phyloP scores from a whole-genome alignment of 2,329 filamentous ascomycete genomes.

The Immersiporthe knoxdaviesiana region DNA sequence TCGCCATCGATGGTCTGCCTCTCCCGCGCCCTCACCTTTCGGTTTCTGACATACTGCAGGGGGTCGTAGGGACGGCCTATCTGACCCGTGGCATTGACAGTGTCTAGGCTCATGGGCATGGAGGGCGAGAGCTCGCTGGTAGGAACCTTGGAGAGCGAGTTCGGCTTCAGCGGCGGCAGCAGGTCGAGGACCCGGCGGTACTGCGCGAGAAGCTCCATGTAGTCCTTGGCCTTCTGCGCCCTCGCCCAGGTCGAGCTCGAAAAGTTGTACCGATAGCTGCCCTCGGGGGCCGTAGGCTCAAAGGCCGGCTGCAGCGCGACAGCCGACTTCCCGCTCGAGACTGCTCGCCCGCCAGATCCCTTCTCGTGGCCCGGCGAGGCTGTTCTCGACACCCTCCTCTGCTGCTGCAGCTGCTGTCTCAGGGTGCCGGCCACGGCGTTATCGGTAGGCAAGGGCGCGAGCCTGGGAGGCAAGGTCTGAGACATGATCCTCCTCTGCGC shows the following conservation, averaged over 20 bases:
- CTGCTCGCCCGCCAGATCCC: slow-evolving; percentile 44
- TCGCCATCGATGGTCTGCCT: slow-evolving; percentile 74
- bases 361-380: slow-evolving; percentile 61
- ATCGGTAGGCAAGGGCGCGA: slow-evolving; percentile 55
- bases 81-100: slow-evolving; percentile 41
- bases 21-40: slow-evolving; percentile 81
- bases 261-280: slow-evolving; percentile 65
- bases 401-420: slow-evolving; percentile 71
- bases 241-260: slow-evolving; percentile 80
- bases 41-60: slow-evolving; percentile 88
- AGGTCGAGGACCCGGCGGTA: slow-evolving; percentile 80
- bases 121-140: slow-evolving; percentile 49
- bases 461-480: slow-evolving; percentile 54
- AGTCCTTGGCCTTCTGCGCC: slow-evolving; percentile 80
- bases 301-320: slow-evolving; percentile 54
- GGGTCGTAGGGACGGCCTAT: slow-evolving; percentile 83
- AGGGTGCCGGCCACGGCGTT: slow-evolving; percentile 61
- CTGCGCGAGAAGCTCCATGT: slow-evolving; percentile 84
- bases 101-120: slow-evolving; percentile 37
- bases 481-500: slow-evolving; percentile 61
- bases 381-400: slow-evolving; percentile 64
- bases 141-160: slow-evolving; percentile 39
- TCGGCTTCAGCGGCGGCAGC: slow-evolving; percentile 71
- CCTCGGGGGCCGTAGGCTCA: slow-evolving; percentile 46
- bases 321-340: slow-evolving; percentile 45